These are phyloP conservation scores for Alternaria alternata DNA, from an alignment of 2,329 filamentous ascomycete species.

Conservation along the genomic window DNA sequence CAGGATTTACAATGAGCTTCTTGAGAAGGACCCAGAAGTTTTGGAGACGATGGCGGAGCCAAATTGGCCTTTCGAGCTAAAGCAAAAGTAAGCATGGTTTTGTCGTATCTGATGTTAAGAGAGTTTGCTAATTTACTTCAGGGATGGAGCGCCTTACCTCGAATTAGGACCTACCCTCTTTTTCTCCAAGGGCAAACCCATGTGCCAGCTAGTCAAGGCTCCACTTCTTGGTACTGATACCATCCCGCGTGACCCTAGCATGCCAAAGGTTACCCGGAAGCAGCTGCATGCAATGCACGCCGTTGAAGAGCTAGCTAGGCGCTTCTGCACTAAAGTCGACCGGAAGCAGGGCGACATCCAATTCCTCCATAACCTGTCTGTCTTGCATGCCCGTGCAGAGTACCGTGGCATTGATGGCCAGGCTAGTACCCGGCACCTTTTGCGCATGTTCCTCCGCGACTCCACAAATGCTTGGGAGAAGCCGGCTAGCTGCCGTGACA, in stretches of 20 bases:
- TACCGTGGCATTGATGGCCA: slow-evolving; percentile 36
- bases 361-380: slow-evolving; percentile 48
- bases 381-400: slow-evolving; percentile 49
- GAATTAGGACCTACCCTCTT: slow-evolving; percentile 47
- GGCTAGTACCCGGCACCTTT: slow-evolving; percentile 44
- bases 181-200: slow-evolving; percentile 47
- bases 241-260: slow-evolving; percentile 40
- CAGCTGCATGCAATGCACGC: slow-evolving; percentile 42
- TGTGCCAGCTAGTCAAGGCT: slow-evolving; percentile 50
- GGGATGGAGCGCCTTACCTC: slow-evolving; percentile 40
- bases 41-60: slow-evolving; percentile 46
- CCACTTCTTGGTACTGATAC: slow-evolving; percentile 46
- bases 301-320: slow-evolving; percentile 40
- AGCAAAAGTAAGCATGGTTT: slow-evolving; percentile 42
- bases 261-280: slow-evolving; percentile 40
- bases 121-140: slow-evolving; percentile 16
- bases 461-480: slow-evolving; percentile 46
- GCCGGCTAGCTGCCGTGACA: slow-evolving; percentile 32
- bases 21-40: slow-evolving; percentile 42
- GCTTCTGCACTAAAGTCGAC: slow-evolving; percentile 42
- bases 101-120: background rate
- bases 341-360: slow-evolving; percentile 49
- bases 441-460: slow-evolving; percentile 51
- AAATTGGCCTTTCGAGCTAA: slow-evolving; percentile 50
- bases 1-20: slow-evolving; percentile 48